Base-by-base conservation (phyloP, 495 filamentous ascomycete species). In the Penicillium odoratum region DNA sequence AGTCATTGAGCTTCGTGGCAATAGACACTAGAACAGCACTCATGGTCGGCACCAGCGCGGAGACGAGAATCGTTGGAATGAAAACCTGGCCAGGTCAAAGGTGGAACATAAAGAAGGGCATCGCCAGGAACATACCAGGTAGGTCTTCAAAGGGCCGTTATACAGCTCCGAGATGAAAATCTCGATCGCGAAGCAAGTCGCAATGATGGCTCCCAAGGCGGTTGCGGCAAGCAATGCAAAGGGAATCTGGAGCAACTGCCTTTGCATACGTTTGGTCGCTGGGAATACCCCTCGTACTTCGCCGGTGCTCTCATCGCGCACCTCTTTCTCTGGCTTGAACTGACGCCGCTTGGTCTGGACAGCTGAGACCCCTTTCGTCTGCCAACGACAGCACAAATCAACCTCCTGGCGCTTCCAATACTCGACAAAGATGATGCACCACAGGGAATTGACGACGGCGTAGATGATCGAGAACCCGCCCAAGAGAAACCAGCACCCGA, bases 111-210 rank as follows among this genome's bases (percentile, higher is more conserved):
- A 13, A 33, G 30, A 7, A 33, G 58, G 7, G 9, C 2, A 57
- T 15, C 25, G 18, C 8, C 42, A 9, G n/a, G 9, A 13, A 70
- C 84, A 67, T 72, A 96, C 92, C 74, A 98, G 69, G 53, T 93
- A 84, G 25, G 78, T 78, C 73, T 98, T 96, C 51, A 95, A 83
- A 0, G 94, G 94, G 0, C 94, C 94, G 58, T 86, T 86, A 69
- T 98, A 98, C 36, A 98, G 83, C 72, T 98, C 92, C 0, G 88
- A 90, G 56, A 98, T 89, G 72, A 98, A 97, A 46, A 98, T 90
- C 69, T 98, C 94, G 68, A 98, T 96, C 0, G 85, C 86, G 71
- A 98, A 98, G 66, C 92, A 95, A 26, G 85, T 85, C 0, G 87
- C 87, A 64, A 97, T 97, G 49, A 98, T 78, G 3, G 84, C 81